These are phyloP conservation scores for Pseudozyma thailandica DNA, from an alignment of 1,284 basidiomycete genomes.

Conservation along the genomic window DNA sequence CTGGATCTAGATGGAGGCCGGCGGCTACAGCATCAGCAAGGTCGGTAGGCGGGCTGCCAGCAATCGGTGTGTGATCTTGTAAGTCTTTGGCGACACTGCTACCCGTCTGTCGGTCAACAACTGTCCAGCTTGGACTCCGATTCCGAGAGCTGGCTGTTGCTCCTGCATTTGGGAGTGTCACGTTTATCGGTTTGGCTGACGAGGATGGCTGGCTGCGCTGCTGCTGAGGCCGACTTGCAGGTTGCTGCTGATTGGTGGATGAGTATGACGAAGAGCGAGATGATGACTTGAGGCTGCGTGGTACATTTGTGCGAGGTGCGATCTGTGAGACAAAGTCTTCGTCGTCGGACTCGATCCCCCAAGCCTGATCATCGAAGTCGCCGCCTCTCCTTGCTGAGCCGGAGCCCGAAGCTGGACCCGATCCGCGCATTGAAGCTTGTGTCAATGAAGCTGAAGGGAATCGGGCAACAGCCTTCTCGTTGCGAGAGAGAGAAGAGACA, in stretches of 20 bases:
- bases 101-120: constrained; percentile 33
- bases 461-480: too few relatives aligned
- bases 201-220: constrained; percentile 18
- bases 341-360: constrained; percentile 65
- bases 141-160: constrained; percentile 10
- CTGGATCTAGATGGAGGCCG: constrained; percentile 23
- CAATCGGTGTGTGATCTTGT: constrained; percentile 41
- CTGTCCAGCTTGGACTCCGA: constrained; percentile 47
- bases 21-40: constrained; percentile 31
- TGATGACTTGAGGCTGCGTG: constrained; percentile 31
- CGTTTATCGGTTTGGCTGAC: constrained; percentile 5
- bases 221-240: constrained; percentile 8
- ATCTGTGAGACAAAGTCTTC: constrained; percentile 64
- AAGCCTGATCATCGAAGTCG: constrained; percentile 65
- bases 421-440: constrained; percentile 7
- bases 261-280: constrained; percentile 40
- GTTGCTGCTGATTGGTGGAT: constrained; percentile 16
- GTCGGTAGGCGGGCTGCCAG: constrained; percentile 47
- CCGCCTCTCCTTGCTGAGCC: constrained; percentile 6
- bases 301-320: constrained; percentile 37
- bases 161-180: constrained; percentile 6
- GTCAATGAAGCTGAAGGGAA: constrained; percentile 7
- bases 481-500: too few relatives aligned
- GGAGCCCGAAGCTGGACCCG: constrained; percentile 2
- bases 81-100: constrained; percentile 7